Evolutionary conservation across 345 rosid species (phyloP).

Genomic region (Gossypium longicalyx): DNA sequence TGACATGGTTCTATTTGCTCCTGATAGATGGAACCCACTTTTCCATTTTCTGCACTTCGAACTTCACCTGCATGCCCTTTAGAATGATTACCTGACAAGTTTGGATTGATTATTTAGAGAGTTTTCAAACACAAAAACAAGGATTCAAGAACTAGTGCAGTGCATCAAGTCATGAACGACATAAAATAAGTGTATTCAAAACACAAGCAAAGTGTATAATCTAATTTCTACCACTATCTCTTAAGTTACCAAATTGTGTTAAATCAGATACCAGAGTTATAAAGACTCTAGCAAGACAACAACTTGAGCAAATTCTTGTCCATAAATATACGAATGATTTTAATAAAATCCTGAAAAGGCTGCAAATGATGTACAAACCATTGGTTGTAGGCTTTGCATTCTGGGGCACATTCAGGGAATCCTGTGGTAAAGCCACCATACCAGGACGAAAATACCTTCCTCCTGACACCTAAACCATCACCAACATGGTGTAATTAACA

Average conservation of each 20-base stretch:
- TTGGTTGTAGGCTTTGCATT: constrained; percentile 32
- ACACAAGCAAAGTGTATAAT: background rate
- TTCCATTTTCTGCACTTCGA: constrained; percentile 27
- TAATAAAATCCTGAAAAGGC: background rate
- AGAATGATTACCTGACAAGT: constrained; percentile 33
- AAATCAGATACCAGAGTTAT: background rate
- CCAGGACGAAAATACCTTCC: constrained; percentile 42
- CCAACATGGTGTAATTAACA: background rate
- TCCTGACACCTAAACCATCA: constrained; percentile 44
- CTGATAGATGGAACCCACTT: constrained; percentile 38
- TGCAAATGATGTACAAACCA: constrained; percentile 22
- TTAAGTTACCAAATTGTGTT: background rate
- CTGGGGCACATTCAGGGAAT: constrained; percentile 34
- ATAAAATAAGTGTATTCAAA: background rate
- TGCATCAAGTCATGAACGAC: background rate
- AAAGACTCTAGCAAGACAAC: background rate
- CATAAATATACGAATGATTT: background rate
- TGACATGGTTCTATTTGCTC: constrained; percentile 66
- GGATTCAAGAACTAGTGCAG: background rate
- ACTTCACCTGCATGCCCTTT: constrained; percentile 30
- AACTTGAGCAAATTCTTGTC: background rate
- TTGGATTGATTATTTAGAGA: background rate
- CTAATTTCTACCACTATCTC: background rate
- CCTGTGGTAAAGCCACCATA: constrained; percentile 31
- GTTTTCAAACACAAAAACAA: background rate